A percentile compares a stretch with the other conserved stretches of the same genome.
These are phyloP conservation scores for Puccinia polysora DNA, from an alignment of 1,284 basidiomycete genomes.

Conservation along the genomic window DNA sequence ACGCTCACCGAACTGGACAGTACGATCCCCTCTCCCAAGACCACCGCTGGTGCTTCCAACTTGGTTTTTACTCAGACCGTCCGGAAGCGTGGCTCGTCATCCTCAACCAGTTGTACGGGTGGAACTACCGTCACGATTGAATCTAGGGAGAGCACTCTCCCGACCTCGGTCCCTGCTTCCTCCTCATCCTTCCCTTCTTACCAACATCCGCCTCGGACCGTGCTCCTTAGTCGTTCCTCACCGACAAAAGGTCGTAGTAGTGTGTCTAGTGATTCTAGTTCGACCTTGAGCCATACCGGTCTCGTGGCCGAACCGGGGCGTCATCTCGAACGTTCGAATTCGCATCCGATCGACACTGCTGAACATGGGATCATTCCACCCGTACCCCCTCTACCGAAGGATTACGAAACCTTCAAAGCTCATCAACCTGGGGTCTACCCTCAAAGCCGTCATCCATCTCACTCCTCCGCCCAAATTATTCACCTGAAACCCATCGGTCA, in stretches of 20 bases:
- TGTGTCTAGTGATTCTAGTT: constrained; percentile 76
- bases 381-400: constrained; percentile 92
- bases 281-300: constrained; percentile 64
- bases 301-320: constrained; percentile 64
- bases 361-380: constrained; percentile 66
- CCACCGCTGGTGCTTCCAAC: neutral
- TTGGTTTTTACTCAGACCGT: neutral
- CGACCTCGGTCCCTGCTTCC: constrained; percentile 70
- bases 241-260: constrained; percentile 63
- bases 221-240: constrained; percentile 43
- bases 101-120: constrained; percentile 69
- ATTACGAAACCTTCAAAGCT: constrained; percentile 71
- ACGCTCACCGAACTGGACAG: neutral
- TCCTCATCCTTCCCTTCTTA: constrained; percentile 48
- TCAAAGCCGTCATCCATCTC: constrained; percentile 34
- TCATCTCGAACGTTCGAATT: constrained; percentile 50
- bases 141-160: constrained; percentile 76
- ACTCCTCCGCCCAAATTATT: constrained; percentile 41
- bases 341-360: constrained; percentile 52
- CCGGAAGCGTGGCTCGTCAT: constrained; percentile 74
- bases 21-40: neutral
- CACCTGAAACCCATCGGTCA: constrained; percentile 35
- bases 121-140: constrained; percentile 63
- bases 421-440: constrained; percentile 44
- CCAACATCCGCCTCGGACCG: too few species aligned